Base-by-base conservation (phyloP, 352 stramenopile species). In the Aphanomyces stellatus region DNA sequence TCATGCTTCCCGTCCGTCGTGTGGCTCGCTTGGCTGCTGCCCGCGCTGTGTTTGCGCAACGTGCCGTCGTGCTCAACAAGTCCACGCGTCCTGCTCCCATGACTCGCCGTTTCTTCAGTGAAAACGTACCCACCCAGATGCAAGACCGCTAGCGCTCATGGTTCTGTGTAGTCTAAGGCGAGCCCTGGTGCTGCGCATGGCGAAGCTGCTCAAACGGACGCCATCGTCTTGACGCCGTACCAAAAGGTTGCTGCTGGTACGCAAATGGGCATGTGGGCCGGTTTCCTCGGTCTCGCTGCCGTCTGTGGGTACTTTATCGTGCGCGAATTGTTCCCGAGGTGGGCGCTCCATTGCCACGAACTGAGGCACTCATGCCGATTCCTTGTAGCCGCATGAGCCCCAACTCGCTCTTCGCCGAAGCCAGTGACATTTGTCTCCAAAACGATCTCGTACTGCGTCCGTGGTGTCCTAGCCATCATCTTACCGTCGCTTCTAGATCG, bases 221-320 rank as follows among this genome's bases (percentile, higher is more conserved):
- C 85, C 40, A 76, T 93, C 49, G 86, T 98, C 42, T 80, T 98
- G 59, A 96, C 92, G 51, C 92, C 94, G 17, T 96, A 96, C 31
- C 78, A 98, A 82, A 97, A 98, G 73, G 92, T 98, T 25, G 93
- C 91, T 25, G 94, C 85, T 10, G 95, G 85, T 7, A 88, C 85
- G 33, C 89, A 88, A 28, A 78, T 96, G 19, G 81, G 82, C 48
- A 88, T 97, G 72, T 98, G 91, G 91, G 75, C 87, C 53, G 91
- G 82, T 24, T 78, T 93, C 4, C 74, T 93, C 25, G 85, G 76
- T 57, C 86, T 98, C 61, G 87, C 88, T 22, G 77, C 75, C 15
- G 80, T 87, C 2, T 97, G 92, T 65, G 89, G 87, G 27, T 98
- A 96, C 76, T 98, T 96, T 75, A 96, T 98, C 61, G 87, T 85